phyloP scores from a whole-genome alignment of 139 green algal genomes.

The Picochlorum sp. region DNA sequence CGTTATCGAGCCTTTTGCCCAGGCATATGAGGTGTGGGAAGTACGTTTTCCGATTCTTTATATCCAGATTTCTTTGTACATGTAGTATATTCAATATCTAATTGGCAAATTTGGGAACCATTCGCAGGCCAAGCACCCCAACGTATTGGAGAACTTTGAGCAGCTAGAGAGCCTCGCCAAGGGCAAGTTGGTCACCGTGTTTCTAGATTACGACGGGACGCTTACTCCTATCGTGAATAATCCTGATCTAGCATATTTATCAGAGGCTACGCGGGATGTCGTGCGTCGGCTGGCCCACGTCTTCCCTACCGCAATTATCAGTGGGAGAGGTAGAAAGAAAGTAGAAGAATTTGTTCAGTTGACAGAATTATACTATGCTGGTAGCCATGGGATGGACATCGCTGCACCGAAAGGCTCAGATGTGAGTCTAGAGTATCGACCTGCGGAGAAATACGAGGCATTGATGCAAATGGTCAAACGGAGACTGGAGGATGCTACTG shows the following conservation, averaged over 20 bases:
- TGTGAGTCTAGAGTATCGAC: slow-evolving; percentile 48
- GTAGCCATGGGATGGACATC: slow-evolving; percentile 96
- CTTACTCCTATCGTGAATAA: slow-evolving; percentile 95
- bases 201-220: slow-evolving; percentile 96
- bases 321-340: slow-evolving; percentile 76
- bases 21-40: too few relatives aligned
- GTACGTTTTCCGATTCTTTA: too few relatives aligned
- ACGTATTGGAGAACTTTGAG: slow-evolving; percentile 47
- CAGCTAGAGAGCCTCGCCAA: slow-evolving; percentile 31
- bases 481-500: slow-evolving; percentile 32
- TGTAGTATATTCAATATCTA: too few relatives aligned
- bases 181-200: slow-evolving; percentile 81
- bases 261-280: slow-evolving; percentile 65
- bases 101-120: too few relatives aligned
- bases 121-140: slow-evolving; percentile 55
- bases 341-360: slow-evolving; percentile 91
- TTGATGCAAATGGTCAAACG: slow-evolving; percentile 73
- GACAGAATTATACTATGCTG: slow-evolving; percentile 91
- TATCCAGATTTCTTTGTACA: too few relatives aligned
- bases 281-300: slow-evolving; percentile 63
- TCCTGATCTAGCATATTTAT: slow-evolving; percentile 83
- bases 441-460: slow-evolving; percentile 65
- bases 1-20: too few relatives aligned
- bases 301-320: slow-evolving; percentile 94
- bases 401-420: slow-evolving; percentile 44